Conservation (phyloP, 768 basidiomycete genomes). For the Cystobasidium ongulense region DNA sequence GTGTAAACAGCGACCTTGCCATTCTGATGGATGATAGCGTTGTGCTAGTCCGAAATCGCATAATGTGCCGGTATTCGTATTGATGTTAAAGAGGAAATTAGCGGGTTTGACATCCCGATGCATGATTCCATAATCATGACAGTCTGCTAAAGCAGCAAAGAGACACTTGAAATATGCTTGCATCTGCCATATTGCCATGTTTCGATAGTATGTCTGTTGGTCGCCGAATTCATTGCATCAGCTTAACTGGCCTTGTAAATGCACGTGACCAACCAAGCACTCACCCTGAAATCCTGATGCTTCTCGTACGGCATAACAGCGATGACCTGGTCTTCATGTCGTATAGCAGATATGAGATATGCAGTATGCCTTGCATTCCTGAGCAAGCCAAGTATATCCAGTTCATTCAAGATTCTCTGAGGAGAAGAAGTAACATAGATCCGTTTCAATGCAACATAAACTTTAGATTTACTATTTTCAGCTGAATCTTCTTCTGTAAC, state of each 20-base stretch:
- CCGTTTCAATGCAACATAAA: slow-evolving; percentile 87
- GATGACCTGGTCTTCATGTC: slow-evolving; percentile 82
- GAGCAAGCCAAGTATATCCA: slow-evolving; percentile 71
- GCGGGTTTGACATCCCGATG: slow-evolving; percentile 99
- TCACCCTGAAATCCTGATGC: slow-evolving; percentile 84
- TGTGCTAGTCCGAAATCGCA: slow-evolving; percentile 95
- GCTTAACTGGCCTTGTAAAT: background rate
- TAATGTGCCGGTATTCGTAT: slow-evolving; percentile 69
- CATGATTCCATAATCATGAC: slow-evolving; percentile 93
- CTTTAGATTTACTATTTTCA: slow-evolving; percentile 41
- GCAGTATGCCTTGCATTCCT: slow-evolving; percentile 52
- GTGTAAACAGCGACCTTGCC: slow-evolving; percentile 60
- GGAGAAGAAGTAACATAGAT: slow-evolving; percentile 96
- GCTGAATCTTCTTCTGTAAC: background rate
- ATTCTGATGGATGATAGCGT: slow-evolving; percentile 34
- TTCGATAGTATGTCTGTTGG: slow-evolving; percentile 62
- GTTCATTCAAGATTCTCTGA: slow-evolving; percentile 82
- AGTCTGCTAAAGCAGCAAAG: slow-evolving; percentile 78
- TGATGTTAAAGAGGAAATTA: slow-evolving; percentile 87
- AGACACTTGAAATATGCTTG: slow-evolving; percentile 83
- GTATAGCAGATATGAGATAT: slow-evolving; percentile 88
- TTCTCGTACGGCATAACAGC: slow-evolving; percentile 87
- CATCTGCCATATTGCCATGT: slow-evolving; percentile 64
- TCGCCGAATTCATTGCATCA: background rate
- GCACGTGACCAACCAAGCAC: slow-evolving; percentile 42